Evolutionary conservation across 768 basidiomycete species (phyloP).

Genomic region (Collybiopsis luxurians): DNA sequence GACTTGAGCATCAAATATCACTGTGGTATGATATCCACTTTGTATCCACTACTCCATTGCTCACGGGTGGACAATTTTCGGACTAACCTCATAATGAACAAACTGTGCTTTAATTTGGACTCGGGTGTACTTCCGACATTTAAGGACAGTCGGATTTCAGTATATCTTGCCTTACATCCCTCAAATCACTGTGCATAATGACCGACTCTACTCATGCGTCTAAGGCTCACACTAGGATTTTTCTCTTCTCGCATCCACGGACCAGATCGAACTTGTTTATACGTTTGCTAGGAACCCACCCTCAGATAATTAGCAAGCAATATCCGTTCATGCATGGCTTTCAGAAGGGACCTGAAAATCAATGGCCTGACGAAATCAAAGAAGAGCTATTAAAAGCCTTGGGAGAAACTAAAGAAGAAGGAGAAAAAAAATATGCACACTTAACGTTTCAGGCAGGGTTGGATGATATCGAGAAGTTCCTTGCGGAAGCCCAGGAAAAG

Average conservation of each 20-base stretch:
- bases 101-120: no score
- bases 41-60: no score
- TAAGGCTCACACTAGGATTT: background rate
- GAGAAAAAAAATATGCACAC: background rate
- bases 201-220: no score
- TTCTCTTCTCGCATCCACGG: conserved; percentile 1
- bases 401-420: background rate
- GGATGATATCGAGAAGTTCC: background rate
- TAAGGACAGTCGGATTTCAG: no score
- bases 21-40: no score
- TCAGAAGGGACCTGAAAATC: background rate
- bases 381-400: background rate
- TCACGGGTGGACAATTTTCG: no score
- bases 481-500: background rate
- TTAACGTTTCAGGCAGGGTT: conserved; percentile 1
- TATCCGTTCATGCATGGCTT: conserved; percentile 5
- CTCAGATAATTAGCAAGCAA: background rate
- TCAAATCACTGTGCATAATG: no score
- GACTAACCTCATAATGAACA: no score
- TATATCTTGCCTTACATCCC: no score
- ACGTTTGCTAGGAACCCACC: background rate
- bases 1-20: no score
- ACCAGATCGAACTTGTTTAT: no score
- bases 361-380: background rate
- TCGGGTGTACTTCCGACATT: no score